Evolutionary conservation across 2,329 filamentous ascomycete genomes (phyloP).

Genomic region (Fusarium luffae): DNA sequence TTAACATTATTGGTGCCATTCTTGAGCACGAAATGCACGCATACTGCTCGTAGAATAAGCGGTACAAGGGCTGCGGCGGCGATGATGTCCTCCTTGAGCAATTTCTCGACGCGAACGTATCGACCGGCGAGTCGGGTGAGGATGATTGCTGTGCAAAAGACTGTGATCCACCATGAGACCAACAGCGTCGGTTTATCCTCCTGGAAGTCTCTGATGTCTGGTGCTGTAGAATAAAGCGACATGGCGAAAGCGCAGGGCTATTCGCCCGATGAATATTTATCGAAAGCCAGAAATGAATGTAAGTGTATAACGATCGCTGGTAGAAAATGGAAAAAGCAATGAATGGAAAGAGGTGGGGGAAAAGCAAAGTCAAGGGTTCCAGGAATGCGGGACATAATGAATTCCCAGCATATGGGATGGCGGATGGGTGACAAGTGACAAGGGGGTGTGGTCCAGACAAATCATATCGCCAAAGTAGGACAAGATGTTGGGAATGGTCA

Average conservation of each 20-base stretch:
- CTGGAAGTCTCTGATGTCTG: slow-evolving; percentile 55
- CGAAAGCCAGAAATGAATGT: not conserved
- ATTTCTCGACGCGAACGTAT: slow-evolving; percentile 81
- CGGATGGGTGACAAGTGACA: not conserved
- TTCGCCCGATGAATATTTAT: slow-evolving; percentile 12
- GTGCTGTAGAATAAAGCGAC: slow-evolving; percentile 65
- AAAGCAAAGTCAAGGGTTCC: slow-evolving; percentile 13
- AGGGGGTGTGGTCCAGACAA: slow-evolving; percentile 26
- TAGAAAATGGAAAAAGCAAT: not conserved
- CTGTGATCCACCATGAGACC: slow-evolving; percentile 92
- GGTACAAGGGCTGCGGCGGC: slow-evolving; percentile 82
- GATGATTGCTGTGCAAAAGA: slow-evolving; percentile 83
- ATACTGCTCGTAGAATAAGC: slow-evolving; percentile 79
- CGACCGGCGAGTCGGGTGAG: slow-evolving; percentile 79
- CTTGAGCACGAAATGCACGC: slow-evolving; percentile 83
- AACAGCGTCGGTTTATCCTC: slow-evolving; percentile 85
- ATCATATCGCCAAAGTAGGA: slow-evolving; percentile 5
- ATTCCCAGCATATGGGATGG: not conserved
- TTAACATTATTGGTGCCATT: slow-evolving; percentile 90
- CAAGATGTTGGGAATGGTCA: slow-evolving; percentile 10
- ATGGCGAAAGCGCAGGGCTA: slow-evolving; percentile 52
- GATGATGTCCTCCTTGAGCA: slow-evolving; percentile 88
- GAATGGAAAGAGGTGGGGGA: not conserved
- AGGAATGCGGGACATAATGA: slow-evolving; percentile 30
- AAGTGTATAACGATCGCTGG: not conserved